Percentiles rank a stretch among this genome's conserved stretches.
Conservation (phyloP, 306 rosid genomes). For the Parietaria judaica region DNA sequence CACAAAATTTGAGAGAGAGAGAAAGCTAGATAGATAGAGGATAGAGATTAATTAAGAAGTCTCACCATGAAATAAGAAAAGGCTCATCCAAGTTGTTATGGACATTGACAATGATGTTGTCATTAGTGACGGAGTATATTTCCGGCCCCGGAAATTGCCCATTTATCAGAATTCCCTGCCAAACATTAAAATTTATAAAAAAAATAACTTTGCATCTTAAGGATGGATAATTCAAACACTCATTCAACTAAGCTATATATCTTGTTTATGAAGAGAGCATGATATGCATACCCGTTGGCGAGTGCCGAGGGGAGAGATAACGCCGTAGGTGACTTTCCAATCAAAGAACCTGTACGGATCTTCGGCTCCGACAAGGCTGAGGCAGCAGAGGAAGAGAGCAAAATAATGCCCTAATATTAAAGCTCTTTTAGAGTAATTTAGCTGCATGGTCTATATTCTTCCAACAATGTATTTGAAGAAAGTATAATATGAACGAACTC, state of each 20-base stretch:
- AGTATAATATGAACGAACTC: background rate
- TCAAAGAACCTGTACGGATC: conserved; percentile 69
- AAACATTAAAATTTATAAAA: background rate
- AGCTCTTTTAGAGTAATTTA: background rate
- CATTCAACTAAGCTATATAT: no score
- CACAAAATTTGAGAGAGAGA: no score
- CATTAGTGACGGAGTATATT: conserved; percentile 66
- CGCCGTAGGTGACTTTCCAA: conserved; percentile 69
- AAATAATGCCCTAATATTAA: conserved; percentile 14
- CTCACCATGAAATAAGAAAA: conserved; percentile 74
- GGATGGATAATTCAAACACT: no score
- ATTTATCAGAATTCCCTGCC: conserved; percentile 77
- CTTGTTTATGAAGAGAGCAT: background rate
- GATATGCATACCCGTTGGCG: conserved; percentile 44
- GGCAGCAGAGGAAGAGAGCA: conserved; percentile 15
- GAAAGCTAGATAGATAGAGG: background rate
- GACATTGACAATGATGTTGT: conserved; percentile 74
- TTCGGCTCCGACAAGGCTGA: conserved; percentile 27
- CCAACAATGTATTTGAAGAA: background rate
- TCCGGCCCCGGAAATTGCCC: conserved; percentile 90
- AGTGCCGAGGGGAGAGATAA: conserved; percentile 64
- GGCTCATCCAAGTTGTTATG: conserved; percentile 68
- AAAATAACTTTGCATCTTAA: no score
- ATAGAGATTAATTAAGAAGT: background rate
- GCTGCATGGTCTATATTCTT: no score